These are phyloP conservation scores for Rhododendron ferrugineum DNA, from an alignment of 148 eudicot genomes.

Conservation along the genomic window DNA sequence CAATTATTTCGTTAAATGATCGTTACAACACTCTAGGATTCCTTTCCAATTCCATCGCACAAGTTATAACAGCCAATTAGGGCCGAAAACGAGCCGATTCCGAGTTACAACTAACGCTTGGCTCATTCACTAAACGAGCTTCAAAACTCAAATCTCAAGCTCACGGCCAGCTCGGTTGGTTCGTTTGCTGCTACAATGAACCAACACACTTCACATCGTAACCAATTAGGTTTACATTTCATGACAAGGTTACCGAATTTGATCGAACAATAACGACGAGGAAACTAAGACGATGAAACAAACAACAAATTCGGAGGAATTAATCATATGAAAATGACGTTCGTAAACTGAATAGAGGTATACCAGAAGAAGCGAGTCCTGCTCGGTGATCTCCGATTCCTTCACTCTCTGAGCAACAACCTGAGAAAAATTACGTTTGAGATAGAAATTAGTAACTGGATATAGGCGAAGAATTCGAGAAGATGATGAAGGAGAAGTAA, in stretches of 20 bases:
- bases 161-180: background rate
- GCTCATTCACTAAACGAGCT: background rate
- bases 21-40: background rate
- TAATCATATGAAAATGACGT: background rate
- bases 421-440: conserved; percentile 22
- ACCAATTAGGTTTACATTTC: background rate
- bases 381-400: conserved; percentile 89
- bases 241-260: background rate
- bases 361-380: conserved; percentile 87
- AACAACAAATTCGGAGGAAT: background rate
- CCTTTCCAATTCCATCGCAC: background rate
- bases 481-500: background rate
- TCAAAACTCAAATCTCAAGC: background rate
- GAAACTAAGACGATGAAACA: background rate
- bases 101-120: background rate
- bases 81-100: no score
- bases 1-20: background rate
- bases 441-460: background rate
- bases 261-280: background rate
- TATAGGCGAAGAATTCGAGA: background rate
- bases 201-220: no score
- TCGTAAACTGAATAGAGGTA: background rate
- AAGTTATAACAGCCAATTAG: no score
- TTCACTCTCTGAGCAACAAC: conserved; percentile 69
- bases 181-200: no score